phyloP scores from a whole-genome alignment of 2,329 filamentous ascomycete species.

The Trichoderma atroviride region DNA sequence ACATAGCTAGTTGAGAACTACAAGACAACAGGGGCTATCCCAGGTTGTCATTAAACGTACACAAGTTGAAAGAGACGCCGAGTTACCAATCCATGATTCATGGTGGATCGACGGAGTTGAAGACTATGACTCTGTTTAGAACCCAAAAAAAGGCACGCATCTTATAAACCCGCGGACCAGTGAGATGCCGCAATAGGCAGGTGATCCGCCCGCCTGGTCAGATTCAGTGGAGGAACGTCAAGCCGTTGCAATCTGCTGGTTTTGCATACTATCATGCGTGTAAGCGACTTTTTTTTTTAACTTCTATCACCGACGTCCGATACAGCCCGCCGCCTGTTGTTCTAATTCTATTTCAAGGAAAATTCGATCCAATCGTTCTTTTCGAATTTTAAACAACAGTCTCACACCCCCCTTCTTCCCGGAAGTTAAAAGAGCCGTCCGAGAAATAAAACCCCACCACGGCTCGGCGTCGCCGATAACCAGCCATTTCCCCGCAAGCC shows the following conservation, averaged over 20 bases:
- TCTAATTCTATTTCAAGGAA: not conserved
- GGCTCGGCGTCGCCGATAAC: not conserved
- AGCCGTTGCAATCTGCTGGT: not conserved
- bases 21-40: not conserved
- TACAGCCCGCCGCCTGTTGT: not conserved
- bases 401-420: not conserved
- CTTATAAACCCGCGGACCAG: not conserved
- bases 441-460: not conserved
- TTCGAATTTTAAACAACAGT: not conserved
- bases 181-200: slow-evolving; percentile 3
- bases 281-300: not conserved
- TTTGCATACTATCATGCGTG: not conserved
- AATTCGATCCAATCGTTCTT: not conserved
- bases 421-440: not conserved
- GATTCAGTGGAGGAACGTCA: not conserved
- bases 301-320: not conserved
- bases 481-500: not conserved
- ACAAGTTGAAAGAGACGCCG: not conserved
- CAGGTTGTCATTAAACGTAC: not conserved
- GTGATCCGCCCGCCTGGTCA: not conserved
- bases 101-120: not conserved
- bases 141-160: not conserved
- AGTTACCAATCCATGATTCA: not conserved
- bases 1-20: not conserved
- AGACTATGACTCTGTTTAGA: not conserved